Base-by-base conservation (phyloP, 306 rosid species). In the Castanopsis chinensis region DNA sequence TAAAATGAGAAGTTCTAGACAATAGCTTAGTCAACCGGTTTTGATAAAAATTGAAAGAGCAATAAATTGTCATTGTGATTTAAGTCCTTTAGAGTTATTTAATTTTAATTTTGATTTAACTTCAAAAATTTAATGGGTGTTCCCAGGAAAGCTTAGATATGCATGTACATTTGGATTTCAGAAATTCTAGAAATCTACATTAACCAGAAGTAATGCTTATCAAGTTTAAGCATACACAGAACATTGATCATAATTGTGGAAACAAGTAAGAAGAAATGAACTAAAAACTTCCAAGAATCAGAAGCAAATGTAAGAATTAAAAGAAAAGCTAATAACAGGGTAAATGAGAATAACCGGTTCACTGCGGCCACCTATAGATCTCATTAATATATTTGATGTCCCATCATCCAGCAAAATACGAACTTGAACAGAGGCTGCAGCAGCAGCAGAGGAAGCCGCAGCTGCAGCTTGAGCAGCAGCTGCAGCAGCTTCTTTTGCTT, bases 401-500 rank as follows among this genome's bases (percentile, higher is more conserved):
- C 99, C 99, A 86, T 96, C 99, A 83, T 96, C 99, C 52, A 96
- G 90, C 86, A 96, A 80, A 77, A 96, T 96, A 72, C 97, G 99
- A 68, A 96, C 99, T 96, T 96, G 99, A 80, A 96, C 94, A 84
- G 94, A 89, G 82, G 98, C 98, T 19, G 97, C 61, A 80, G 98
- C 89, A 86, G 96, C 97, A 81, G 97, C 99, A 83, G 99, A 92
- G 27, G 99, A 96, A 30, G 98, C 98, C 4, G 98, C 97, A 3
- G 94, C 99, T 3, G 98, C 98, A 17, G 98, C 98, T 82, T 91
- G 97, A 53, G 99, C 99, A 32, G 98, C 98, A 74, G 98, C 99
- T 13, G 92, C 92, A 28, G 92, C 94, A 51, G 98, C 99, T 83
- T 96, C 99, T 86, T 87, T 96, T 20, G 98, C 99, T 80, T 81